Conservation (phyloP, 495 filamentous ascomycete genomes). For the Amorphotheca resinae region DNA sequence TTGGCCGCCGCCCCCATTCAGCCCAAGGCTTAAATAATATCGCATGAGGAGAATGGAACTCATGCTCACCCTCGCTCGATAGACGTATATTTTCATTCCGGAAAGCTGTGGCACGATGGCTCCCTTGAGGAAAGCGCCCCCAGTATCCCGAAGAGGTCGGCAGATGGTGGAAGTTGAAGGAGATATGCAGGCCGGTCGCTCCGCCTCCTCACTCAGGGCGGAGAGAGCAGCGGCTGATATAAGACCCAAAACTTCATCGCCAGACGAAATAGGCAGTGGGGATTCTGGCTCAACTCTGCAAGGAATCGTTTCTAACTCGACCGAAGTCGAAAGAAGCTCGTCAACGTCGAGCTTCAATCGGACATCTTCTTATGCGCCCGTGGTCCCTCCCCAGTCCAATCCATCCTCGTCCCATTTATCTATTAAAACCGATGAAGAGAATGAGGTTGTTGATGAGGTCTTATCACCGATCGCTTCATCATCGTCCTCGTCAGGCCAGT, state of each 20-base stretch:
- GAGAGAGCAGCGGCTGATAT: slow-evolving; percentile 3
- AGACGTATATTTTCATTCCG: background rate
- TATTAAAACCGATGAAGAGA: slow-evolving; percentile 3
- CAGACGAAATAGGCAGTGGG: background rate
- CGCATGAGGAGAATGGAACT: background rate
- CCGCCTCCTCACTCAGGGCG: slow-evolving; percentile 1
- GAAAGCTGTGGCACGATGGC: slow-evolving; percentile 1
- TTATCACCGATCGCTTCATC: slow-evolving; percentile 1
- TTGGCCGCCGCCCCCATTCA: no score
- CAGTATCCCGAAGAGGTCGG: background rate
- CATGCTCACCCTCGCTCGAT: background rate
- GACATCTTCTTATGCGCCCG: slow-evolving; percentile 15
- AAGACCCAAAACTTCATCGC: background rate
- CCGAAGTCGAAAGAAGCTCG: background rate
- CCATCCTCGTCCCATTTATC: slow-evolving; percentile 8
- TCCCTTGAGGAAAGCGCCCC: background rate
- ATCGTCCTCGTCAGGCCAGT: slow-evolving; percentile 7
- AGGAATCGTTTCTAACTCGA: background rate
- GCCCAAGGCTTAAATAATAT: no score
- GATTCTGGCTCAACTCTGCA: background rate
- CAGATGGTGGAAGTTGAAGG: slow-evolving; percentile 1
- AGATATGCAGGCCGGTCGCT: slow-evolving; percentile 2
- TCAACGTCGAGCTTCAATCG: slow-evolving; percentile 3
- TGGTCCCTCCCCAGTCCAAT: slow-evolving; percentile 20
- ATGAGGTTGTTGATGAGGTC: background rate